These are phyloP conservation scores for Phytophthora pisi DNA, from an alignment of 352 stramenopile genomes.

Conservation along the genomic window DNA sequence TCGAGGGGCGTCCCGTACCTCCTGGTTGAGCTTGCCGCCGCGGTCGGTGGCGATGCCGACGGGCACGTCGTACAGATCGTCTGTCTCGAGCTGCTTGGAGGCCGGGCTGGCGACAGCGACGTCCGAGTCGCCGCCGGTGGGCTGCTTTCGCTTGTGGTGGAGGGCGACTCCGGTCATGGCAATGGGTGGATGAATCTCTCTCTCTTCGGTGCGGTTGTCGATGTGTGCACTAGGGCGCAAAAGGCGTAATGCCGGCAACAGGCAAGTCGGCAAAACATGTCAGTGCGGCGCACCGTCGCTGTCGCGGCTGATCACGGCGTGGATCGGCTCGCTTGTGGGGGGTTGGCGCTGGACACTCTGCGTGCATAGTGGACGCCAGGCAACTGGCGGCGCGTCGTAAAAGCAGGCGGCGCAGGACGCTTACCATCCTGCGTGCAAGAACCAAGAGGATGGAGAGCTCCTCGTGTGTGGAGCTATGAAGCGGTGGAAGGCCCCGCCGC, in stretches of 20 bases:
- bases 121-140: conserved; percentile 16
- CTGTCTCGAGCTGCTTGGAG: conserved; percentile 48
- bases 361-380: conserved; percentile 21
- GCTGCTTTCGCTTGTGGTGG: conserved; percentile 48
- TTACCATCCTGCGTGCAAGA: conserved; percentile 18
- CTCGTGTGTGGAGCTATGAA: too few relatives aligned
- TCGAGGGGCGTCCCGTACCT: conserved; percentile 43
- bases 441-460: background rate
- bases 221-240: conserved; percentile 15
- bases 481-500: background rate
- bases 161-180: conserved; percentile 22
- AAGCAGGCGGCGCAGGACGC: conserved; percentile 10
- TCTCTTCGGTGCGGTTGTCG: background rate
- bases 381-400: conserved; percentile 6
- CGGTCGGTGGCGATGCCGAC: conserved; percentile 75
- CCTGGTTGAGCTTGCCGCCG: conserved; percentile 75
- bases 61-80: conserved; percentile 49
- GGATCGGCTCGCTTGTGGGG: conserved; percentile 18
- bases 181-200: conserved; percentile 1
- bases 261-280: conserved; percentile 1
- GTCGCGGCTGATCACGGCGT: conserved; percentile 13
- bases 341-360: conserved; percentile 5
- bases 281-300: conserved; percentile 8
- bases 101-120: conserved; percentile 12
- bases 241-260: conserved; percentile 21